Evolutionary conservation across 345 rosid species (phyloP), one percentile per base, ranked within the genome.

Genomic region (Abelmoschus esculentus): DNA sequence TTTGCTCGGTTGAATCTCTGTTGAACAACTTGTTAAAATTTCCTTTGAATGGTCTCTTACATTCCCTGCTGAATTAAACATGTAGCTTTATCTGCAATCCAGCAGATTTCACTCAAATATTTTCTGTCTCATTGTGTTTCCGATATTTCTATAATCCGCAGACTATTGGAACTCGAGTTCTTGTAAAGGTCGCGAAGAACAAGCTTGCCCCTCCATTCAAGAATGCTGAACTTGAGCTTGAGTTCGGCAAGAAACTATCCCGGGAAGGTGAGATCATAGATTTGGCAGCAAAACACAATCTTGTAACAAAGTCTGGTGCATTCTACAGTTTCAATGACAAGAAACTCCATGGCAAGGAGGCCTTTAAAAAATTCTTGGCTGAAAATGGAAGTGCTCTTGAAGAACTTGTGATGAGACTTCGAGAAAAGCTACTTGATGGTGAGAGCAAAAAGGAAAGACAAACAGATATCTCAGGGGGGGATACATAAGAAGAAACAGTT

Each of bases 151-250:
- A 5, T 54, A 32, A 66, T 73, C 63, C 81, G 76, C 81, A 96
- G 99, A 87, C 82, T 32, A 70, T 81, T 3, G 98, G 98, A 72
- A 86, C 88, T 77, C 87, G 83, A 82, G 83, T 96, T 47, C 76
- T 77, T 44, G 97, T 87, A 53, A 92, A 96, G 83, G 78, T 96
- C 70, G 95, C 90, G 74, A 96, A 96, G 86, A 96, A 96, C 83
- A 96, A 96, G 82, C 96, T 90, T 19, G 91, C 99, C 26, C 92
- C 99, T 38, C 99, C 99, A 3, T 96, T 96, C 62, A 86, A 81
- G 81, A 86, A 90, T 1, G 92, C 83, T 3, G 84, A 83, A 66
- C 90, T 92, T 75, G 99, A 90, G 79, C 93, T 96, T 10, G 95
- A 89, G 77, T 96, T 92, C 67, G 99, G 98, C 60, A 96, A 86